These are phyloP conservation scores for Cyclotella baltica DNA, from an alignment of 108 stramenopile genomes.

Conservation along the genomic window DNA sequence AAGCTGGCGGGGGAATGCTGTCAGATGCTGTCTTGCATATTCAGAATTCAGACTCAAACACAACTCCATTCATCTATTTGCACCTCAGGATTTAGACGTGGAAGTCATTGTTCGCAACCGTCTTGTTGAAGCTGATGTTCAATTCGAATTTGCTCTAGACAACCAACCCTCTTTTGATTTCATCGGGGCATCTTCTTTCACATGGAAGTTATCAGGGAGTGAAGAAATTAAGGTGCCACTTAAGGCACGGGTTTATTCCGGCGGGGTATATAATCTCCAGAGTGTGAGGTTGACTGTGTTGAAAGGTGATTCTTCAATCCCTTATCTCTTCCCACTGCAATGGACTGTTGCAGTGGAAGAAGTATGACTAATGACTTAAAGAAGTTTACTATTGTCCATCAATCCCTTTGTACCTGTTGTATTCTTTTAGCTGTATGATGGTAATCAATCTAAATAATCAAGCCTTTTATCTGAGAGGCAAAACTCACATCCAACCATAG, in stretches of 20 bases:
- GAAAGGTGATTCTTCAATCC: constrained; percentile 29
- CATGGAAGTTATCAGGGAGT: constrained; percentile 53
- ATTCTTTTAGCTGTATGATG: too few species aligned
- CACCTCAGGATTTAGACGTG: constrained; percentile 55
- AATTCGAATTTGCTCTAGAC: constrained; percentile 68
- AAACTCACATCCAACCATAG: too few species aligned
- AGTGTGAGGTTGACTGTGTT: constrained; percentile 49
- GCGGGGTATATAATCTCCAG: constrained; percentile 82
- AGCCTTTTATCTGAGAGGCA: too few species aligned
- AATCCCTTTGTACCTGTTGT: too few species aligned
- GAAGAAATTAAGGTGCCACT: constrained; percentile 68
- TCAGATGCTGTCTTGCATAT: neutral
- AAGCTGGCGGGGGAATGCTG: neutral
- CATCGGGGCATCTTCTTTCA: constrained; percentile 59
- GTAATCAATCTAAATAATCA: too few species aligned
- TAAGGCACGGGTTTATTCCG: constrained; percentile 60
- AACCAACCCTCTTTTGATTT: constrained; percentile 63
- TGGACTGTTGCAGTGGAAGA: constrained; percentile 59
- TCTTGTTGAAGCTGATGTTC: constrained; percentile 59
- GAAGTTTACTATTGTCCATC: too few species aligned
- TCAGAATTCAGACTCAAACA: neutral
- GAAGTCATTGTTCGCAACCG: constrained; percentile 67
- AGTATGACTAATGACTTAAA: neutral
- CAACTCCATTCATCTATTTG: neutral
- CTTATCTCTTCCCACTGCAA: constrained; percentile 58